Evolutionary conservation across 108 stramenopile genomes (phyloP).

Genomic region (Poteriospumella lacustris): DNA sequence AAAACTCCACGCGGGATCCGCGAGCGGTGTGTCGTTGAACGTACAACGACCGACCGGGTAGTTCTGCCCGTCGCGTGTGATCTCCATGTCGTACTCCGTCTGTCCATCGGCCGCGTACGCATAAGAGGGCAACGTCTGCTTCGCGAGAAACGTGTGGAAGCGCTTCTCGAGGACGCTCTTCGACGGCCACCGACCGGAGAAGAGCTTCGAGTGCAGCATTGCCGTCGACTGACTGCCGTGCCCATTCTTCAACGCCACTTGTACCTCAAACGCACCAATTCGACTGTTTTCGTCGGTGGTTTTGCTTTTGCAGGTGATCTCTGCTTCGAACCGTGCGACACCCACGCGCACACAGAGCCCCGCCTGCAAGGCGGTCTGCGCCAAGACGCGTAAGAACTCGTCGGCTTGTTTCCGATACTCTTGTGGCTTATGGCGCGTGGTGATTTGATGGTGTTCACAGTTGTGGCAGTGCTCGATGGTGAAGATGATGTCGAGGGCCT

Average conservation of each 20-base stretch:
- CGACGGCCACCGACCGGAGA: conserved; percentile 13
- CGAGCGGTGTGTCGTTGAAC: neutral
- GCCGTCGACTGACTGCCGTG: neutral
- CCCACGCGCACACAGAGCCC: conserved; percentile 1
- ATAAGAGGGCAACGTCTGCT: neutral
- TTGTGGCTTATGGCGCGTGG: neutral
- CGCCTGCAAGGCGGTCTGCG: neutral
- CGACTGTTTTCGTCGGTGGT: neutral
- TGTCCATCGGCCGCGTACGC: neutral
- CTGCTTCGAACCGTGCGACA: neutral
- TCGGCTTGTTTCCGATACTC: conserved; percentile 3
- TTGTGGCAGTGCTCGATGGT: conserved; percentile 24
- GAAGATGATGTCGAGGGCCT: conserved; percentile 3
- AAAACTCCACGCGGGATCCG: neutral
- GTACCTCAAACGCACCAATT: conserved; percentile 17
- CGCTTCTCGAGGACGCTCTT: conserved; percentile 21
- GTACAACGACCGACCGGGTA: neutral
- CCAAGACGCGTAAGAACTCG: neutral
- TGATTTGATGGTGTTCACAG: neutral
- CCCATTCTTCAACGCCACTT: neutral
- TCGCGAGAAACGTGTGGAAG: neutral
- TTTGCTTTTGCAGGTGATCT: neutral
- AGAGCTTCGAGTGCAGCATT: conserved; percentile 18
- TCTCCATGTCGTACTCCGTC: neutral
- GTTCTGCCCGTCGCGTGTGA: neutral